Evolutionary conservation across 331 rosid genomes (phyloP), one percentile per base, ranked within the genome.

Genomic region (Ulmus americana): DNA sequence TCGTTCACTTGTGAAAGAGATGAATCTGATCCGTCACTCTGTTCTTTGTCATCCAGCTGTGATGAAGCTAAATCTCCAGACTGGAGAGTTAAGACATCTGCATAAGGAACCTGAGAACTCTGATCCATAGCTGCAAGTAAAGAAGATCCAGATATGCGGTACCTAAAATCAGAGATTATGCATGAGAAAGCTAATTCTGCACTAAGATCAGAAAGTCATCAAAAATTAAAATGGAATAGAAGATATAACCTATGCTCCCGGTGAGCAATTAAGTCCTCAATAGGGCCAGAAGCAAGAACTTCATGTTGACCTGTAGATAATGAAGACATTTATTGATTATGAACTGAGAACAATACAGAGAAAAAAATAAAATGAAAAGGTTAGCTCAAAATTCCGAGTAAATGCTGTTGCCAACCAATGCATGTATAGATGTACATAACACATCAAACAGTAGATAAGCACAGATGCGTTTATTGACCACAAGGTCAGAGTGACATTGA

Each of bases 71-170:
- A 70, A 65, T 83, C 88, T 55, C 88, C 80, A 13, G 84, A 76
- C 67, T 85, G 91, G 70, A 73, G 77, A 70, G 90, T 68, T 69
- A 78, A 76, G 59, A 71, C 79, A 68, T 92, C 94, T 7, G 91
- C 79, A 73, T 78, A 79, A 64, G 97, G 83, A 76, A 78, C 80
- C 82, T 86, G 91, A 67, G 99, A 87, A 88, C 99, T 94, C 84
- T 90, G 97, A 79, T 94, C 96, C 99, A 94, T 90, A 51, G 99
- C 96, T n/a, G 99, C 97, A 78, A 88, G 99, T 81, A 94, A 80
- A 79, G 97, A 84, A 67, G 99, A 85, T 72, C 97, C 99, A 79
- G 99, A 90, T 69, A 94, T 94, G 57, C 99, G 97, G 60, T 94
- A 94, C 92, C 99, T 94, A 74, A 71, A 61, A 52, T 51, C 42